Evolutionary conservation across 257 asterid species (phyloP), one percentile per base, ranked within the genome.

Genomic region (Cynanchum wilfordii): DNA sequence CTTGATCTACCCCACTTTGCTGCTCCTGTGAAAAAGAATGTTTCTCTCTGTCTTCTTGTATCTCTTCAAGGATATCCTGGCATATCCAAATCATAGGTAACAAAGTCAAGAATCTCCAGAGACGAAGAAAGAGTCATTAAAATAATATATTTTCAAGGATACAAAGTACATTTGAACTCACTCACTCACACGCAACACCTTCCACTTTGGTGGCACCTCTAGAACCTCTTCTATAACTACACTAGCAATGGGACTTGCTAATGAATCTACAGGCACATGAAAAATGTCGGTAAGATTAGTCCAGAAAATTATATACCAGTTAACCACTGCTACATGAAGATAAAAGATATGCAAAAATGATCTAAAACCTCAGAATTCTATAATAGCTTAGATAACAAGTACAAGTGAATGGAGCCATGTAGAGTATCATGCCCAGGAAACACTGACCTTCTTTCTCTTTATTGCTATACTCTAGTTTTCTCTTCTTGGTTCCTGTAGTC

Each of bases 161-260:
- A 56, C 40, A 72, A 76, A 73, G 81, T 74, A 79, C 68, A 76
- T 72, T 77, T 80, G 78, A 89, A 84, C 85, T 84, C 89, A 86
- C 90, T 84, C 94, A 90, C 97, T 93, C 99, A 94, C 99, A 82
- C 77, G 96, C 79, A 94, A 94, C 81, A 91, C 92, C 90, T 91
- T 94, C 99, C 99, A 94, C 85, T 94, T 94, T 75, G 97, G 97
- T 54, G 96, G 96, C 85, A 82, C 92, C 85, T 94, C 99, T 86
- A 94, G 83, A 77, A 75, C 84, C 86, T 94, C 90, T 84, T 89
- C 87, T 90, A 94, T 83, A 83, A 85, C 80, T 30, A 86, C 82
- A 65, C 77, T 82, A 82, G 78, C 79, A 73, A 64, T 80, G 82
- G 86, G 82, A 74, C 80, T 85, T 79, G 84, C 81, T 55, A 84